Evolutionary conservation across 1,284 basidiomycete species (phyloP), one percentile per base, ranked within the genome.

Genomic region (Erythrobasidium hasegawianum): DNA sequence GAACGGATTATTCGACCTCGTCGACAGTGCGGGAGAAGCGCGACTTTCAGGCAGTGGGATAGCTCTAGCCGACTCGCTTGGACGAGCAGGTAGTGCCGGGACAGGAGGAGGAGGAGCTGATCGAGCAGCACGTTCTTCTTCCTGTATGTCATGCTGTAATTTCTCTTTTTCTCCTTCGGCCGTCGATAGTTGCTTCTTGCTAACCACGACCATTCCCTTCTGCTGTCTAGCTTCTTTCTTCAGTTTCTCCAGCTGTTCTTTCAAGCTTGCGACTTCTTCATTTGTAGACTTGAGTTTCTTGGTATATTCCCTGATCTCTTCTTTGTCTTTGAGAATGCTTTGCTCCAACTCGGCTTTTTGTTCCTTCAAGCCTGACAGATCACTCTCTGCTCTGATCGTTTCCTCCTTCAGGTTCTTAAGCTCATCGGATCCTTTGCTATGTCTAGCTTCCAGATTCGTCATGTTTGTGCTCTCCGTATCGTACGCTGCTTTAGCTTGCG

Each of bases 151-250:
- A 87, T 78, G 53, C 2, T 26, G 18, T 1, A 82, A 81, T 73
- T 85, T 87, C 13, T 83, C 84, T 61, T 84, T 85, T 71, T 92
- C 88, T 0, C 82, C 80, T 77, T 97, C 94, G 57, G 90, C 88
- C 0, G 88, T 86, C 14, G 83, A 84, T 22, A 98, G 81, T 79
- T 98, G 96, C 79, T 98, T 98, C 81, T 88, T 88, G 9, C 90
- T 88, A 76, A 98, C 96, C 2, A 93, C 92, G 14, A 94, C 82
- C 65, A 96, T 81, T 13, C 95, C 96, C 78, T 93, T 96, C 78
- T 97, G 93, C 76, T 96, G 91, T 75, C 96, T 87, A 0, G 89
- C 90, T 57, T 97, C 93, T 79, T 93, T 97, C 80, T 87, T 92
- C 54, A 86, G 77, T 80, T 90, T 94, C 77, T 97, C 96, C 47